Conservation (phyloP, 257 asterid species). For the Solanum sitiens region DNA sequence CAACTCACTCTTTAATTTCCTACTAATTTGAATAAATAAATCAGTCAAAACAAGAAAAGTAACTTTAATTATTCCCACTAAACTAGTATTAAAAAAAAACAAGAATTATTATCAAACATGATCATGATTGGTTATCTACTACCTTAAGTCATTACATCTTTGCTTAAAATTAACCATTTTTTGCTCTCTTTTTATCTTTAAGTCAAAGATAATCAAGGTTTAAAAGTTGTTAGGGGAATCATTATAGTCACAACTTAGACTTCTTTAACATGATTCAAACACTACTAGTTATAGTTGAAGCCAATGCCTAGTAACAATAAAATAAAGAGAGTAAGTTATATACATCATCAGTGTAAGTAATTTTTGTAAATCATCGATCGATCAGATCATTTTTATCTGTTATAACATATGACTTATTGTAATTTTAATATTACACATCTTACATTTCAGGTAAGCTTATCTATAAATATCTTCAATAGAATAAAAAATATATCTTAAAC, state of each 20-base stretch:
- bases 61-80: not conserved
- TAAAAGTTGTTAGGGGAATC: slow-evolving; percentile 15
- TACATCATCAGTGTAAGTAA: not conserved
- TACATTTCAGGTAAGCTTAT: not conserved
- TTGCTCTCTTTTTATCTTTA: not conserved
- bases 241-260: slow-evolving; percentile 21
- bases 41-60: not conserved
- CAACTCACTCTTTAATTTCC: not conserved
- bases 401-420: not conserved
- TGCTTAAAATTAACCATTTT: not conserved
- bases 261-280: slow-evolving; percentile 7
- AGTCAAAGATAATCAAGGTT: slow-evolving; percentile 33
- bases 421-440: not conserved
- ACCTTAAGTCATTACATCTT: not conserved
- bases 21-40: not conserved
- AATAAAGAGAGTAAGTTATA: not conserved
- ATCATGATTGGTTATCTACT: not conserved
- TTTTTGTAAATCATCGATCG: not conserved
- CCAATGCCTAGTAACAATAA: not conserved
- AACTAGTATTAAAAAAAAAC: not conserved
- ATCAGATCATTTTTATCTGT: not conserved
- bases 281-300: slow-evolving; percentile 1
- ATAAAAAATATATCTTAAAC: not conserved
- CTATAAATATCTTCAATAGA: not conserved
- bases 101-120: not conserved